Percentiles rank a stretch among this genome's conserved stretches.
These are phyloP conservation scores for Metarhizium robertsii DNA, from an alignment of 2,329 filamentous ascomycete species.

Conservation along the genomic window DNA sequence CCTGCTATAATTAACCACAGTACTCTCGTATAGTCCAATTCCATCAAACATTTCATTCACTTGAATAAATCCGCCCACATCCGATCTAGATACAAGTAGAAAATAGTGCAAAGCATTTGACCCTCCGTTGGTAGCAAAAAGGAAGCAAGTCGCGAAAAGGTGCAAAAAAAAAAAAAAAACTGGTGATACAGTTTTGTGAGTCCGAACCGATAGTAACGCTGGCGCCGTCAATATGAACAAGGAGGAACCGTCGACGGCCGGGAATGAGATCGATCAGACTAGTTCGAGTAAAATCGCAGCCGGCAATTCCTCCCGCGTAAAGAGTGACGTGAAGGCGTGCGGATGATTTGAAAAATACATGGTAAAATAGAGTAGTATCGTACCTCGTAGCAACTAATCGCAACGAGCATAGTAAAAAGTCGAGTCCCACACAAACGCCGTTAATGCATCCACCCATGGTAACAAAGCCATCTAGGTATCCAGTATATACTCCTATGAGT, in stretches of 20 bases:
- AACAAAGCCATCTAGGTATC: neutral
- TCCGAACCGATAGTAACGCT: neutral
- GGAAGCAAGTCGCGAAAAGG: neutral
- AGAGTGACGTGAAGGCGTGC: neutral
- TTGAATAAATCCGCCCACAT: neutral
- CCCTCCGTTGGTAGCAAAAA: neutral
- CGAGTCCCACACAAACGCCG: neutral
- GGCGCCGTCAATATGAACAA: no score
- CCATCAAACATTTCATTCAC: neutral
- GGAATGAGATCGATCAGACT: no score
- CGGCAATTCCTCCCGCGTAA: no score
- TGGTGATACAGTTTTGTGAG: neutral
- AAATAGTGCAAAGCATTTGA: no score
- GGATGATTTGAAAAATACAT: neutral
- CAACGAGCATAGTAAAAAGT: neutral
- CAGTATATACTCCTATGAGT: neutral
- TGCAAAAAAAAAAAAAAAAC: no score
- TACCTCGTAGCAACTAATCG: neutral
- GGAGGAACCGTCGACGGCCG: no score
- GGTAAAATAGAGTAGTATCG: neutral
- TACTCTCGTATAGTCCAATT: neutral
- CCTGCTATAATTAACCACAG: no score
- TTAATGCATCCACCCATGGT: slow-evolving; percentile 1
- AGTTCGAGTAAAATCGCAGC: no score
- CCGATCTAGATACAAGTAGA: neutral